Base-by-base conservation (phyloP, 208 protist genomes). In the Trypanosoma scelopori region DNA sequence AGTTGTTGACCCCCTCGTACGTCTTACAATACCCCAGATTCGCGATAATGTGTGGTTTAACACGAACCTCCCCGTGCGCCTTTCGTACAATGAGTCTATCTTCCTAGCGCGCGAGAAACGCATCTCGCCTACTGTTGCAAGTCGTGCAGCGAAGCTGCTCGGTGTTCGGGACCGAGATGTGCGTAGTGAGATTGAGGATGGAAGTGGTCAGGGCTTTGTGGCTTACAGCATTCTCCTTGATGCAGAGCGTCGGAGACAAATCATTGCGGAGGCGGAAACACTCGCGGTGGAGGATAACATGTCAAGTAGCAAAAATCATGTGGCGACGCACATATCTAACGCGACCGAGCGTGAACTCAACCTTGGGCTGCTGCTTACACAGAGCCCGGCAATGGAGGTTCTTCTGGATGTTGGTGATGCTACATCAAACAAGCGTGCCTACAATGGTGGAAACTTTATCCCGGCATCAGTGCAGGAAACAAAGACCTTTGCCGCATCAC, bases 11-110 rank as follows among this genome's bases (percentile, higher is more conserved):
- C 93, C 93, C 7, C 74, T 97, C 30, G 64, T 86, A 50, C 84
- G 93, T 12, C 85, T 94, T 6, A 97, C 93, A 16, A 81, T 97
- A 20, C 78, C 87, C 22, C 87, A 97, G 60, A 96, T 97, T 28
- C 80, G 87, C n/a, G 87, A 94, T 49, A 87, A 94, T 70, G 60
- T 56, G 23, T 97, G 91, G 93, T 97, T 97, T 72, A 84, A 89
- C 61, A 67, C 69, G 22, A 79, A 89, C 32, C 77, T 97, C 35
- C 93, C 93, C 13, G 67, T 83, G 53, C 85, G 89, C 55, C 81
- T 97, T 48, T 79, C 79, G 16, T 91, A 86, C 71, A 83, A 74
- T 64, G 82, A 89, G 73, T 81, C 86, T 39, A 74, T 91, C 37
- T 87, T 92, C 65, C 76, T 62, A 50, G 68, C 68, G 42, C 73